phyloP scores from a whole-genome alignment of 1,284 basidiomycete genomes.

The Ceratobasidium sp. region DNA sequence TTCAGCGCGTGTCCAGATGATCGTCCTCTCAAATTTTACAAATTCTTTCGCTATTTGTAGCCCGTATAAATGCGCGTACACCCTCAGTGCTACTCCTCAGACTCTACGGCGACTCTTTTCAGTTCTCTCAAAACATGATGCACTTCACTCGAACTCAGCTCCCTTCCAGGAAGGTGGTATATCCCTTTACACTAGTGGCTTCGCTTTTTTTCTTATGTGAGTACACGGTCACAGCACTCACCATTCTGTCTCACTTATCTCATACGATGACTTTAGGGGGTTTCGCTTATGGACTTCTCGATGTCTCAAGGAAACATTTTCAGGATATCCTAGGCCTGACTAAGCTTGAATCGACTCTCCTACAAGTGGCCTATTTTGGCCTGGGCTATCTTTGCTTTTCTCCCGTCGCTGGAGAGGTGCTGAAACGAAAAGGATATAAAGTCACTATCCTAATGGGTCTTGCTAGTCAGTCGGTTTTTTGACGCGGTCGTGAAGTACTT shows the following conservation, averaged over 20 bases:
- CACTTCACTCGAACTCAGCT: background rate
- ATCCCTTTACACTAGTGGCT: slow-evolving; percentile 78
- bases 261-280: slow-evolving; percentile 61
- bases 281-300: slow-evolving; percentile 85
- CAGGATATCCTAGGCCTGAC: slow-evolving; percentile 77
- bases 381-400: slow-evolving; percentile 75
- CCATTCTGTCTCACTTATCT: background rate
- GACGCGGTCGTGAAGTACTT: background rate
- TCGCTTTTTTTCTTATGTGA: slow-evolving; percentile 84
- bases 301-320: slow-evolving; percentile 87
- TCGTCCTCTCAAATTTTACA: background rate
- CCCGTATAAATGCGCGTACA: too few species aligned
- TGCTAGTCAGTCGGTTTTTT: slow-evolving; percentile 19
- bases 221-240: slow-evolving; percentile 48
- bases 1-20: background rate
- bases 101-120: background rate
- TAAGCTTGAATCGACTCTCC: slow-evolving; percentile 84
- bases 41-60: too few species aligned
- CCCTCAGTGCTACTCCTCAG: background rate
- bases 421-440: slow-evolving; percentile 65
- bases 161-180: slow-evolving; percentile 51
- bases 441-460: slow-evolving; percentile 51
- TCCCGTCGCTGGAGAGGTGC: slow-evolving; percentile 70
- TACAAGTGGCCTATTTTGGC: slow-evolving; percentile 88
- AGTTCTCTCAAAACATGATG: background rate